Evolutionary conservation across 805 yeast species (phyloP).

Genomic region (Tetrapisispora iriomotensis): DNA sequence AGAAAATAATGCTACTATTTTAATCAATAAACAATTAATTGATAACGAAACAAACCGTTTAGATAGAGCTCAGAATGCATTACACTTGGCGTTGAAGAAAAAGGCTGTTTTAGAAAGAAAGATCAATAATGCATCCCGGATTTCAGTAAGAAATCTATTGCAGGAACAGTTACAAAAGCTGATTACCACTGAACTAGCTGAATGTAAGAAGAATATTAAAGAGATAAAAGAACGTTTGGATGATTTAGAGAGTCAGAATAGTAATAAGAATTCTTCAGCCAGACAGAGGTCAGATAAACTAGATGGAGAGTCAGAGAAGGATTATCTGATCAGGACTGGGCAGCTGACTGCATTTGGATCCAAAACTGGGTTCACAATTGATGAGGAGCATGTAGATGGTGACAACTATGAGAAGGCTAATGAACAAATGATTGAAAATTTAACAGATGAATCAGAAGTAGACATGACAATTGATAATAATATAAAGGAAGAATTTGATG

Average conservation of each 20-base stretch:
- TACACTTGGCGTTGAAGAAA: slow-evolving; percentile 36
- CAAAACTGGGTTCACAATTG: slow-evolving; percentile 40
- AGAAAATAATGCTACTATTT: slow-evolving; percentile 56
- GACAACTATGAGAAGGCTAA: slow-evolving; percentile 10
- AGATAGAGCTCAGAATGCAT: slow-evolving; percentile 49
- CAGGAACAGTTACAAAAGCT: slow-evolving; percentile 46
- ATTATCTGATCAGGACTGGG: slow-evolving; percentile 78
- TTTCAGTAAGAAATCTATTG: slow-evolving; percentile 51
- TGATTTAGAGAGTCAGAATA: slow-evolving; percentile 15
- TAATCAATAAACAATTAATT: slow-evolving; percentile 49
- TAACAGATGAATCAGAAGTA: slow-evolving; percentile 10
- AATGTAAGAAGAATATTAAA: slow-evolving; percentile 47
- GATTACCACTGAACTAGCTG: slow-evolving; percentile 40
- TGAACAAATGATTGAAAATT: slow-evolving; percentile 17
- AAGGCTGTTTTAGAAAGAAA: slow-evolving; percentile 39
- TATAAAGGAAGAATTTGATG: slow-evolving; percentile 14
- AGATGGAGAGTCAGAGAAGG: slow-evolving; percentile 71
- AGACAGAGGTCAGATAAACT: slow-evolving; percentile 28
- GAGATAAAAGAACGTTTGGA: slow-evolving; percentile 48
- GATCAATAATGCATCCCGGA: slow-evolving; percentile 45
- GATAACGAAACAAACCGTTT: slow-evolving; percentile 70
- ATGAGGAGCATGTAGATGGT: neutral
- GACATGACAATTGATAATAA: slow-evolving; percentile 11
- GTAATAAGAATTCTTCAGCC: slow-evolving; percentile 8
- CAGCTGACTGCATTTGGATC: slow-evolving; percentile 89